Conservation (phyloP, 1,139 yeast genomes). For the Taphrina sp. region DNA sequence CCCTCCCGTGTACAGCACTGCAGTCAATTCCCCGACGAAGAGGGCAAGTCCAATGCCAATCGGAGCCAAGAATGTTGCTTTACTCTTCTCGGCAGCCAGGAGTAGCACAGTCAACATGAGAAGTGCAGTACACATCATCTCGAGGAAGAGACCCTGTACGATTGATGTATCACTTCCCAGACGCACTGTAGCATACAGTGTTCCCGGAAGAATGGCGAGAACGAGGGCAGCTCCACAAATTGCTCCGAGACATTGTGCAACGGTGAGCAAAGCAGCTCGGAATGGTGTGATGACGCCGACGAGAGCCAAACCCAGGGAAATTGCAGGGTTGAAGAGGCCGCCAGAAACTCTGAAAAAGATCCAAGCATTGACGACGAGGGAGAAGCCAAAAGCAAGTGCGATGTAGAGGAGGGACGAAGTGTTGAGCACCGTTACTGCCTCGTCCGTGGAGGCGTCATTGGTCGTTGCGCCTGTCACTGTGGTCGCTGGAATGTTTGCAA, state of each 20-base stretch:
- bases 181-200: constrained; percentile 56
- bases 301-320: constrained; percentile 65
- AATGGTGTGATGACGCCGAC: constrained; percentile 72
- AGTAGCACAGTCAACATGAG: constrained; percentile 51
- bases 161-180: constrained; percentile 50
- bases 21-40: constrained; percentile 68
- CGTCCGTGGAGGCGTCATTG: constrained; percentile 40
- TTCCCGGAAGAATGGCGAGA: constrained; percentile 81
- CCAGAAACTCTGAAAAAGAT: constrained; percentile 79
- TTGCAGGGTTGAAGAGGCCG: constrained; percentile 89
- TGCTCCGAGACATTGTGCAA: constrained; percentile 76
- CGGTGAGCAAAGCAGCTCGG: constrained; percentile 63
- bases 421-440: constrained; percentile 41
- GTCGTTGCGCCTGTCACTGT: constrained; percentile 47
- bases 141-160: constrained; percentile 65
- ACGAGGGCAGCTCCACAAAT: constrained; percentile 94
- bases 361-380: constrained; percentile 73
- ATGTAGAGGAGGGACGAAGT: constrained; percentile 74
- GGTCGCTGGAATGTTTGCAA: not conserved
- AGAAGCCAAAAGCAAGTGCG: constrained; percentile 81
- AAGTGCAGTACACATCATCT: constrained; percentile 74
- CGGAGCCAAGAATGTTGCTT: constrained; percentile 42
- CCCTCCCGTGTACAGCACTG: not conserved
- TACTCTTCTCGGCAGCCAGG: constrained; percentile 78
- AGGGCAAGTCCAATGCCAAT: constrained; percentile 72